Evolutionary conservation across 208 protist genomes (phyloP), one percentile per base, ranked within the genome.

Genomic region (Trypanosomatidae sp.): DNA sequence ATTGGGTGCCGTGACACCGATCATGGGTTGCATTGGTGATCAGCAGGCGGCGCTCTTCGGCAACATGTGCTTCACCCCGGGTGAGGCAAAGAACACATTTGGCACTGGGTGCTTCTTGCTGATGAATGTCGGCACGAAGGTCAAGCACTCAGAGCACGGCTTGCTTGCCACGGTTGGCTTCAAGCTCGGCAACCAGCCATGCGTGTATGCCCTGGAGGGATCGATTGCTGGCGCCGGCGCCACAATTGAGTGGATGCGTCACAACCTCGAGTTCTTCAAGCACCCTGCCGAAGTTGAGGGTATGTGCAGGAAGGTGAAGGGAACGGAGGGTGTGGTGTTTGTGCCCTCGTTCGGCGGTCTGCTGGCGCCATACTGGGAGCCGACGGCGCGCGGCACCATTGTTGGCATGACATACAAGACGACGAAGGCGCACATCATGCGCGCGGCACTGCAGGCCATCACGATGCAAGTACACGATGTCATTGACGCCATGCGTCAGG

Each of bases 41-140:
- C 98, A 99, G 65, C 98, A 99, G 61, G 70, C 84, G 5, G 96
- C 97, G 0, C 56, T 97, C 5, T 74, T 99, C 40, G 97, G 96
- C 7, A 97, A 98, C 33, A 56, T 81, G 32, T 98, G 94, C 60
- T 92, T 98, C 38, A 16, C 53, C 4, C 22, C 53, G 5, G 95
- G 96, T 20, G 79, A 96, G n/a, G 73, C 81, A 0, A 99, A 99
- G 58, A 96, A 79, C 49, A 99, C 96, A 2, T 98, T 97, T 66
- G 98, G 98, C 10, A 99, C 98, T 1, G 98, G 98, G 7, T 97
- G 94, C 59, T 99, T 99, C 66, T 53, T 99, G 19, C 71, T 99
- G 11, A 80, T 92, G 59, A 98, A 99, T 55, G 96, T 91, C 6
- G 97, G 97, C n/a, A 55, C 60, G n/a, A 50, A 60, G 18, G 52